Evolutionary conservation across 805 yeast species (phyloP).

Genomic region (Ogataea paradorogensis): DNA sequence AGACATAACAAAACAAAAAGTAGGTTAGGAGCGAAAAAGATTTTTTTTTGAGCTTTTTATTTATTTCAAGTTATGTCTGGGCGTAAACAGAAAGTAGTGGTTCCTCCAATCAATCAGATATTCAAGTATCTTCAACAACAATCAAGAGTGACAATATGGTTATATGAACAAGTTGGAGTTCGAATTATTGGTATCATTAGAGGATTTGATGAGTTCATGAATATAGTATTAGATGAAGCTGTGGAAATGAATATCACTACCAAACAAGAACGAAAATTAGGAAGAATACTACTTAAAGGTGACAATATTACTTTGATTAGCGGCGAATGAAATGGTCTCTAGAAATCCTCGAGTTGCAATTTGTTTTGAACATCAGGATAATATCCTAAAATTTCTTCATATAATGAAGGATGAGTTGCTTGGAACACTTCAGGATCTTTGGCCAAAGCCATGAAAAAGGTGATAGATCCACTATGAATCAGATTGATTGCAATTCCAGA

Average conservation of each 20-base stretch:
- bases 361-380: slow-evolving; percentile 26
- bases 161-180: slow-evolving; percentile 76
- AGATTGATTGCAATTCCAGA: slow-evolving; percentile 66
- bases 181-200: slow-evolving; percentile 79
- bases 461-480: slow-evolving; percentile 73
- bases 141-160: slow-evolving; percentile 78
- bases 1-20: slow-evolving; percentile 3
- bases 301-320: slow-evolving; percentile 82
- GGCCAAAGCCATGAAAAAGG: slow-evolving; percentile 81
- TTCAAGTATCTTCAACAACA: slow-evolving; percentile 86
- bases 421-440: slow-evolving; percentile 82
- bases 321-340: slow-evolving; percentile 28
- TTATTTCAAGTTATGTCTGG: slow-evolving; percentile 35
- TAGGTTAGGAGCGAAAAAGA: slow-evolving; percentile 4
- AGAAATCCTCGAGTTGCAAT: slow-evolving; percentile 1
- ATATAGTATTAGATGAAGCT: slow-evolving; percentile 59
- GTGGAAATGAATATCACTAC: slow-evolving; percentile 57
- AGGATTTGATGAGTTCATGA: slow-evolving; percentile 99
- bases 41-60: neutral
- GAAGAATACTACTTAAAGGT: slow-evolving; percentile 82
- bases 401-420: slow-evolving; percentile 60
- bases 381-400: slow-evolving; percentile 24
- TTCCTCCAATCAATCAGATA: slow-evolving; percentile 90
- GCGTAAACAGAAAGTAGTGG: slow-evolving; percentile 48
- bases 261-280: slow-evolving; percentile 47